These are phyloP conservation scores for Hypoxylon subgilvum DNA, from an alignment of 495 filamentous ascomycete species.

Conservation along the genomic window DNA sequence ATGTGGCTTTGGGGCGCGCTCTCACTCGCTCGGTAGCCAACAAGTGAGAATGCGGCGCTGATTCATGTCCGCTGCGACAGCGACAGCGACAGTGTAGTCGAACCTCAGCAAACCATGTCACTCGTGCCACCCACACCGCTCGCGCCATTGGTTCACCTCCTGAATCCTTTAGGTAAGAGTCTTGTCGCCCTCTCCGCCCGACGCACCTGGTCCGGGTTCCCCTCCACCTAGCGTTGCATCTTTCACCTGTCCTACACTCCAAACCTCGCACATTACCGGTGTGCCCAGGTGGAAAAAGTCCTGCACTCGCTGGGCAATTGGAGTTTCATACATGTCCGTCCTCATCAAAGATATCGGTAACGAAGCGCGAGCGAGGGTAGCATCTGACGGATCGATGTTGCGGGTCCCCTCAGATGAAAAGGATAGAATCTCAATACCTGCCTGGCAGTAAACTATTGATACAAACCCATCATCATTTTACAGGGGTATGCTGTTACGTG, in stretches of 20 bases:
- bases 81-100: not conserved
- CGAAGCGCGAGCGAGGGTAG: not conserved
- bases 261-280: constrained; percentile 6
- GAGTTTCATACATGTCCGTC: not conserved
- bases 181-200: constrained; percentile 10
- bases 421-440: no score
- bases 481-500: not conserved
- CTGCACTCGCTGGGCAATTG: not conserved
- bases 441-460: not conserved
- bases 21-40: constrained; percentile 9
- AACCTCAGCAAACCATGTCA: constrained; percentile 26
- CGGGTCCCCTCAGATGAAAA: no score
- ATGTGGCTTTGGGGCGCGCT: constrained; percentile 21
- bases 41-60: constrained; percentile 8
- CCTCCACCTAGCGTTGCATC: constrained; percentile 6
- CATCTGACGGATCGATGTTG: no score
- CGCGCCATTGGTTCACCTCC: constrained; percentile 9
- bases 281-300: constrained; percentile 2
- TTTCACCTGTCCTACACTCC: constrained; percentile 2
- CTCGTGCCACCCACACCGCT: constrained; percentile 21
- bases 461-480: not conserved
- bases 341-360: not conserved
- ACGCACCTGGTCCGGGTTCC: constrained; percentile 1
- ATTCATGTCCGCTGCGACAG: constrained; percentile 17
- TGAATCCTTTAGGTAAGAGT: constrained; percentile 9